Base-by-base conservation (phyloP, 2,329 filamentous ascomycete genomes). In the Boeremia lycopersici region DNA sequence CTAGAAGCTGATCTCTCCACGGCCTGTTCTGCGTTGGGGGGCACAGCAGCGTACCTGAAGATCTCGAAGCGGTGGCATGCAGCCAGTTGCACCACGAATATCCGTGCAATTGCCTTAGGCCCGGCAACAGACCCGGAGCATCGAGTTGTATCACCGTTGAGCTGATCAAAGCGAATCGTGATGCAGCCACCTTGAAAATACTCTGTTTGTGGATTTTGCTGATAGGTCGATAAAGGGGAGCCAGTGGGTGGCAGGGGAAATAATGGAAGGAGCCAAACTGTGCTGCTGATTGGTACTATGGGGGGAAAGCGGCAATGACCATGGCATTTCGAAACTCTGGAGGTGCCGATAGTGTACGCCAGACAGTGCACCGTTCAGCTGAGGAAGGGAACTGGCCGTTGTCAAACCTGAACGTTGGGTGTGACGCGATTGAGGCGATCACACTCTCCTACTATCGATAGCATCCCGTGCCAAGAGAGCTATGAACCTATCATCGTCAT, bases 401-500 rank as follows among this genome's bases (percentile, higher is more conserved):
- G 52, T 55, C 52, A 50, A 55, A 50, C 46, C 46, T 45, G 41
- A 50, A 42, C 41, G 35, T 26, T 55, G 52, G 46, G 46, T 41
- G 36, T 55, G 46, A 55, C 52, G 52, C 41, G 52, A 50, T 47
- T 13, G 26, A 47, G 52, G 41, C 41, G 52, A 50, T 55, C 46
- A 28, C 52, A 55, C 52, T 55, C 47, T 55, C 41, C 52, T 41
- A 47, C 41, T 50, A 55, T 55, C 52, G 52, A 55, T 55, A 55
- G 26, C 36, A 15, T 13, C n/a, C 33, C 13, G 23, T 31, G 26
- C 46, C 42, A 49, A 50, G 41, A 10, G 12, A 8, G 19, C 41
- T 42, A 43, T 31, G 33, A 47, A 47, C 52, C 52, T 46, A 55
- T 50, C 46, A 55, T 28, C 12, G 28, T n/a, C 25, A 13, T 47